These are phyloP conservation scores for Nemania abortiva DNA, from an alignment of 2,329 filamentous ascomycete species.

Conservation along the genomic window DNA sequence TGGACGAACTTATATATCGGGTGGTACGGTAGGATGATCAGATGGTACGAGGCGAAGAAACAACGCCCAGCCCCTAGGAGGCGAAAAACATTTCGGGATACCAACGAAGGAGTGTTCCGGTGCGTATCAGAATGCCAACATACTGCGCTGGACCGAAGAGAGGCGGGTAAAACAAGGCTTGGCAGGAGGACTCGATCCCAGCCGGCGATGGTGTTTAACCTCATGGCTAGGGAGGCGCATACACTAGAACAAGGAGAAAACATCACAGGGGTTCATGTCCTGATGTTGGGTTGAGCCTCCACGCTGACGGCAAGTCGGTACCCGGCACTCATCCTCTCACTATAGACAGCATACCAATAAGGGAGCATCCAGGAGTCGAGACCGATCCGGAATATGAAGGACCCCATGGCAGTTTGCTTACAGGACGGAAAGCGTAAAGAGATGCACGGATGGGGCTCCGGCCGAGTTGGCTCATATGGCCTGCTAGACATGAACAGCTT, in stretches of 20 bases:
- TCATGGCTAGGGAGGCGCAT: conserved; percentile 26
- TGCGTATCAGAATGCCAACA: conserved; percentile 56
- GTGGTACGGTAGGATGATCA: conserved; percentile 41
- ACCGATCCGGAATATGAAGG: conserved; percentile 19
- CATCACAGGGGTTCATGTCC: conserved; percentile 17
- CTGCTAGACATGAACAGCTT: conserved; percentile 19
- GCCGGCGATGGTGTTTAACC: conserved; percentile 39
- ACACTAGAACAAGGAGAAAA: conserved; percentile 38
- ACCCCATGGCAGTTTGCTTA: conserved; percentile 12
- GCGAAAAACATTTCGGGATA: conserved; percentile 54
- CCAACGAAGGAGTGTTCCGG: conserved; percentile 55
- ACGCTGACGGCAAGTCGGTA: conserved; percentile 11
- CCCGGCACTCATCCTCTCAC: conserved; percentile 13
- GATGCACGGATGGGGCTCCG: conserved; percentile 44
- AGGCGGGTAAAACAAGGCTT: conserved; percentile 47
- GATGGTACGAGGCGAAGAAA: conserved; percentile 46
- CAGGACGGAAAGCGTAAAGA: conserved; percentile 37
- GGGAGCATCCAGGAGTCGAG: conserved; percentile 23
- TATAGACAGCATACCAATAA: not conserved
- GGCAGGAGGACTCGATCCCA: conserved; percentile 37
- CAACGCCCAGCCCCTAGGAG: conserved; percentile 46
- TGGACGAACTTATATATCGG: conserved; percentile 56
- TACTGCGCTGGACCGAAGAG: conserved; percentile 39
- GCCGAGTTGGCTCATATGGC: conserved; percentile 41
- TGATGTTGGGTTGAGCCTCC: conserved; percentile 7